These are phyloP conservation scores for Xylaria sp. DNA, from an alignment of 2,329 filamentous ascomycete species.

Conservation along the genomic window DNA sequence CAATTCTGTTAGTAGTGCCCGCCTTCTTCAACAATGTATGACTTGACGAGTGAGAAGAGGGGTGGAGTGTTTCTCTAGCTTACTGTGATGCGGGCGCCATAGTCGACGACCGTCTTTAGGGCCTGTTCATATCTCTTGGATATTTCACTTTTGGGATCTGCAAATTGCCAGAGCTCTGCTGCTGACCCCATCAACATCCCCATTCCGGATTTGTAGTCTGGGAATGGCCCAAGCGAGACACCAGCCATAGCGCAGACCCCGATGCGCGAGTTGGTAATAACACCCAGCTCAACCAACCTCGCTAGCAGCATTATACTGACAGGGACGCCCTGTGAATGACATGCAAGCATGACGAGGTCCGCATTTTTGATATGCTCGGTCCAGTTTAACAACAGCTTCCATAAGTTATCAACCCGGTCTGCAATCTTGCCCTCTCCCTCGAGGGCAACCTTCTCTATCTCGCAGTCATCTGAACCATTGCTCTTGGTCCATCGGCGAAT, in stretches of 20 bases:
- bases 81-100: slow-evolving; percentile 77
- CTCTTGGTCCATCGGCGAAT: slow-evolving; percentile 82
- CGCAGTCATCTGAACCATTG: slow-evolving; percentile 73
- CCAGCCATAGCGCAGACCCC: slow-evolving; percentile 91
- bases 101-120: slow-evolving; percentile 74
- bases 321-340: slow-evolving; percentile 94
- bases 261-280: slow-evolving; percentile 76
- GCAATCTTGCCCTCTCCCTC: slow-evolving; percentile 93
- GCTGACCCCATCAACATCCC: slow-evolving; percentile 86
- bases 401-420: slow-evolving; percentile 88
- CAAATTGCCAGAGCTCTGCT: slow-evolving; percentile 95
- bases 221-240: slow-evolving; percentile 90
- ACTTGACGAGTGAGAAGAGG: background rate
- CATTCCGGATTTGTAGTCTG: slow-evolving; percentile 87
- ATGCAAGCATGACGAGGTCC: slow-evolving; percentile 90
- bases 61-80: slow-evolving; percentile 12
- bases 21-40: background rate
- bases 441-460: slow-evolving; percentile 91
- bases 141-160: slow-evolving; percentile 78
- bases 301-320: slow-evolving; percentile 91
- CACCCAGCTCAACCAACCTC: slow-evolving; percentile 89
- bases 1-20: slow-evolving; percentile 13
- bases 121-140: slow-evolving; percentile 81
- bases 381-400: slow-evolving; percentile 95
- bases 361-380: slow-evolving; percentile 86